Conservation (phyloP, 2,329 filamentous ascomycete species). For the Aspergillus fumigatiaffinis region DNA sequence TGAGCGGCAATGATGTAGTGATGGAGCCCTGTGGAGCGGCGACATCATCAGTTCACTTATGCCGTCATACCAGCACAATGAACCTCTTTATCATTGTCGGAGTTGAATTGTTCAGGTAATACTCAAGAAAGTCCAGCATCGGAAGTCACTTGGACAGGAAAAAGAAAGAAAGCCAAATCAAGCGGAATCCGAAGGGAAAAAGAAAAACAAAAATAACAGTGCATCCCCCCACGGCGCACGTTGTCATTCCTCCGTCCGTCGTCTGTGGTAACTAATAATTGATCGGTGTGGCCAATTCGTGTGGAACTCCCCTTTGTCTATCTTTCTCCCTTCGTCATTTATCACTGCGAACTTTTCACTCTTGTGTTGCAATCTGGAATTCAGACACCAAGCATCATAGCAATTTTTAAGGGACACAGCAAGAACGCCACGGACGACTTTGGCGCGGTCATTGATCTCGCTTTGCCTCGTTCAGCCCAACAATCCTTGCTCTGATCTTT, state of each 20-base stretch:
- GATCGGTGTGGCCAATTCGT: not conserved
- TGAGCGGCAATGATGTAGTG: constrained; percentile 1
- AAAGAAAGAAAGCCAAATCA: not conserved
- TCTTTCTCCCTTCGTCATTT: not conserved
- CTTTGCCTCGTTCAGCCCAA: constrained; percentile 1
- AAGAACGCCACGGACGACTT: constrained; percentile 2
- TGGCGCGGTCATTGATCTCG: constrained; percentile 5
- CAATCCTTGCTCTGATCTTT: constrained; percentile 6
- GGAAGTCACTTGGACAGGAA: not conserved
- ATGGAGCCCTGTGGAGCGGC: constrained; percentile 3
- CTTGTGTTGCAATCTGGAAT: not conserved
- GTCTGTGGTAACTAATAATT: not conserved
- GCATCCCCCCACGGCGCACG: not conserved
- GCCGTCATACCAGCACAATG: constrained; percentile 7
- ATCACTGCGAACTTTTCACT: not conserved
- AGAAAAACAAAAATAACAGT: not conserved
- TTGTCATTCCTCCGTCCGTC: not conserved
- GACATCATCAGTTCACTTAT: constrained; percentile 7
- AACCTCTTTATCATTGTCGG: not conserved
- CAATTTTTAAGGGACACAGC: not conserved
- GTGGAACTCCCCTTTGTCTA: not conserved
- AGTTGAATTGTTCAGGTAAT: not conserved
- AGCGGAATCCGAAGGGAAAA: not conserved
- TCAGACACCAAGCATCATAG: not conserved
- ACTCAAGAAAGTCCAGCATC: not conserved